A percentile compares a stretch with the other conserved stretches of the same genome.
Evolutionary conservation across 2,329 filamentous ascomycete genomes (phyloP).

Genomic region (Pseudopyricularia javanii): DNA sequence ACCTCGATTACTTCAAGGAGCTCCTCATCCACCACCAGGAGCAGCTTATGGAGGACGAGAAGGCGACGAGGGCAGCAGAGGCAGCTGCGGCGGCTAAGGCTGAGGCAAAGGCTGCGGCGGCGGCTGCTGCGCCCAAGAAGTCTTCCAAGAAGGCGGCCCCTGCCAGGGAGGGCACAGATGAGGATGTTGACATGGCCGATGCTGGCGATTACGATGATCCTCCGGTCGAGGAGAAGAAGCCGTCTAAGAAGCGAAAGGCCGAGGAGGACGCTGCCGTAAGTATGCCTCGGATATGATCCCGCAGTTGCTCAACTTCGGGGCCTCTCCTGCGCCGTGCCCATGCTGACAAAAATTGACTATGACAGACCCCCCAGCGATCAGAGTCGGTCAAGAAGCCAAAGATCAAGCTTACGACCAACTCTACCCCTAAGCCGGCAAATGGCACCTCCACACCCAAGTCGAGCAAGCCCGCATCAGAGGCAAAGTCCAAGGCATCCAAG

Average conservation of each 20-base stretch:
- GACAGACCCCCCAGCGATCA: constrained; percentile 41
- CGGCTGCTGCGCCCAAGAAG: constrained; percentile 24
- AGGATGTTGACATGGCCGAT: constrained; percentile 51
- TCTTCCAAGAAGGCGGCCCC: constrained; percentile 33
- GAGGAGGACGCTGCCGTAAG: constrained; percentile 61
- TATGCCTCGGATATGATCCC: neutral
- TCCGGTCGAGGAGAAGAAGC: constrained; percentile 31
- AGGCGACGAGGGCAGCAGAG: constrained; percentile 23
- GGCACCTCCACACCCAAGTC: constrained; percentile 43
- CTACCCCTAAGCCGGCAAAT: constrained; percentile 58
- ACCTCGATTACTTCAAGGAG: constrained; percentile 72
- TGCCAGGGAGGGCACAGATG: constrained; percentile 38
- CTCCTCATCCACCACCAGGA: constrained; percentile 61
- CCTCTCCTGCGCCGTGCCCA: neutral
- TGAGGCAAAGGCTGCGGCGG: constrained; percentile 29
- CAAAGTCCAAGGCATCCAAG: constrained; percentile 27
- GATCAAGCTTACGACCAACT: constrained; percentile 52
- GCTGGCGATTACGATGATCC: constrained; percentile 38
- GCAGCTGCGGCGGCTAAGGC: constrained; percentile 25
- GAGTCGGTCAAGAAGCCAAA: constrained; percentile 58
- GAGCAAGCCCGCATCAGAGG: constrained; percentile 34
- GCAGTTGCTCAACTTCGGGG: too few species aligned
- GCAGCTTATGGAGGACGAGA: constrained; percentile 47
- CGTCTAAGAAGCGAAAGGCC: constrained; percentile 73
- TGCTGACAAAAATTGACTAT: neutral